These are phyloP conservation scores for Ceratobasidium sp. DNA, from an alignment of 1,284 basidiomycete species.

Conservation along the genomic window DNA sequence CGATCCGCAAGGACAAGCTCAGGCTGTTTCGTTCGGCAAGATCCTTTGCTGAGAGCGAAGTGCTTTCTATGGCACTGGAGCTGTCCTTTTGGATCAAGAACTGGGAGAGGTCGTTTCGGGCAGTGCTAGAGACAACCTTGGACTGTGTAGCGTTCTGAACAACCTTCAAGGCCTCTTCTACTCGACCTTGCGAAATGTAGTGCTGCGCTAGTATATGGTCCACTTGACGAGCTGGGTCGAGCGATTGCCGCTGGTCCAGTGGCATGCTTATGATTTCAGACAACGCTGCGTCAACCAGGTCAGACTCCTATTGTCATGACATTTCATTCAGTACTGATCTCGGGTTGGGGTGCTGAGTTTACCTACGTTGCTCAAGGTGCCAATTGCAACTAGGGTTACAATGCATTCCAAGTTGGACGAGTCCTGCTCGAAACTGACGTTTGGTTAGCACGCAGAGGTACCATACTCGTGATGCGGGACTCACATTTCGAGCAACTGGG, in stretches of 20 bases:
- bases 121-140: conserved; percentile 51
- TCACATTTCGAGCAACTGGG: conserved; percentile 85
- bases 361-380: conserved; percentile 66
- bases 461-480: conserved; percentile 48
- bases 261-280: conserved; percentile 80
- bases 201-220: conserved; percentile 74
- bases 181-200: conserved; percentile 50
- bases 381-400: conserved; percentile 86
- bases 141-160: conserved; percentile 27
- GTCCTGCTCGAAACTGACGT: conserved; percentile 69
- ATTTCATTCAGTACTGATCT: neutral
- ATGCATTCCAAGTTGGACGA: conserved; percentile 82
- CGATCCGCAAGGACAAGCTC: conserved; percentile 59
- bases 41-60: conserved; percentile 40
- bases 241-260: conserved; percentile 65
- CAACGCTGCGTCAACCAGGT: conserved; percentile 85
- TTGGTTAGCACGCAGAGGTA: conserved; percentile 29
- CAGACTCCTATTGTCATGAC: conserved; percentile 65
- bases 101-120: conserved; percentile 61
- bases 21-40: conserved; percentile 49
- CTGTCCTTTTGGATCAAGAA: conserved; percentile 63
- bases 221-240: conserved; percentile 75
- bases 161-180: conserved; percentile 34
- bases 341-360: neutral
- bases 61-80: conserved; percentile 54